Evolutionary conservation across 2,329 filamentous ascomycete species (phyloP).

Genomic region (Monosporascus ibericus): DNA sequence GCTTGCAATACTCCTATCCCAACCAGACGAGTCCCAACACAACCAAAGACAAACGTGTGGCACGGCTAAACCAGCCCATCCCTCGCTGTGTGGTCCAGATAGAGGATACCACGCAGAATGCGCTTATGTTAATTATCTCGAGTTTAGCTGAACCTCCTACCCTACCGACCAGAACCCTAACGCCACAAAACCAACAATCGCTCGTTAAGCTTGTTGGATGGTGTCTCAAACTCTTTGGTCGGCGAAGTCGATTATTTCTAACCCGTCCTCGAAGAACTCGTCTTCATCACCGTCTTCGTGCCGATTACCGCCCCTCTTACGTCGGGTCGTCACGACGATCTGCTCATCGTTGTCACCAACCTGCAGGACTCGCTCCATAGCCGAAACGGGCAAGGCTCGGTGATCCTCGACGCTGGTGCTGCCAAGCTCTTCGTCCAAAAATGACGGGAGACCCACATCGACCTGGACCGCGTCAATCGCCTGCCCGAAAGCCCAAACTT

Average conservation of each 20-base stretch:
- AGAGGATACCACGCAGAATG: too few relatives aligned
- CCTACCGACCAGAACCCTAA: neutral
- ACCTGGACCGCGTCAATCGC: constrained; percentile 44
- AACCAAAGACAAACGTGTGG: constrained; percentile 4
- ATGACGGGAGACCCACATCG: constrained; percentile 41
- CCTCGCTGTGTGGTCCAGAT: neutral
- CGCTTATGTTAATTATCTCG: too few relatives aligned
- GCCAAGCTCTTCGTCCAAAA: constrained; percentile 45
- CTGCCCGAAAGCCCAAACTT: constrained; percentile 56
- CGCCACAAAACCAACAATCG: constrained; percentile 6
- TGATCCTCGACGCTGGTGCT: constrained; percentile 46
- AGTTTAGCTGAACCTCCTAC: too few relatives aligned
- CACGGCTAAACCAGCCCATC: neutral
- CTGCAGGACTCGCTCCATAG: constrained; percentile 58
- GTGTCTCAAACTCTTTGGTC: constrained; percentile 53
- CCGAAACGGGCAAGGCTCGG: constrained; percentile 54
- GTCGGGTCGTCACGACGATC: constrained; percentile 75
- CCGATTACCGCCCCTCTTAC: constrained; percentile 54
- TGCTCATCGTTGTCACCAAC: constrained; percentile 61
- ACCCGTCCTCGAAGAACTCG: constrained; percentile 89
- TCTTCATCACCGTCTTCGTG: constrained; percentile 52
- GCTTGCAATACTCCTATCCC: constrained; percentile 21
- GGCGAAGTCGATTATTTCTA: constrained; percentile 85
- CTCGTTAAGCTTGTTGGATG: constrained; percentile 1
- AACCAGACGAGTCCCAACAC: constrained; percentile 10